Base-by-base conservation (phyloP, 352 stramenopile genomes). In the Pythium brassicae region DNA sequence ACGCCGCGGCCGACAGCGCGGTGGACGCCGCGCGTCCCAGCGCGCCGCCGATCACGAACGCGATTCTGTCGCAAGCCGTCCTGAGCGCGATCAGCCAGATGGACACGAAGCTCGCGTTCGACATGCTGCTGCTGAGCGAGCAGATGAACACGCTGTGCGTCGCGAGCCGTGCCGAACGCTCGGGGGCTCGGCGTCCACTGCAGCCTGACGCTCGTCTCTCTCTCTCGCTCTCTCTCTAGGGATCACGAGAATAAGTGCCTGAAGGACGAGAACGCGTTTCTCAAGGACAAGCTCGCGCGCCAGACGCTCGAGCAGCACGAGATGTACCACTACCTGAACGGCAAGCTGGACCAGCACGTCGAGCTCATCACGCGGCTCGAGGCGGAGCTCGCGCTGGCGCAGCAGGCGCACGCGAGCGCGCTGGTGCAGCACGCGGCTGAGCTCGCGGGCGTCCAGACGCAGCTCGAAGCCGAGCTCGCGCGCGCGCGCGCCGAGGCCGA, bases 251-350 rank as follows among this genome's bases (percentile, higher is more conserved):
- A 74, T 53, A 64, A 59, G 15, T 68, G 55, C 11, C 20, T 76
- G 22, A 77, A 77, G n/a, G 61, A 75, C 7, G 74, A 89, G 47
- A 68, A 73, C 8, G 45, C 58, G 20, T 75, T 86, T 40, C 48
- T 91, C 8, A 80, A 79, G 40, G 53, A 74, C 20, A 52, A 61
- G 27, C 43, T 86, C 47, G 69, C 61, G 15, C 73, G 68, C 15
- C 68, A 75, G 39, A 74, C 60, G 1, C 67, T 72, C 20, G 76
- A 92, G 35, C 73, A 93, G 55, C 83, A 67, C 44, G 88, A 95
- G 26, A 89, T 95, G 63, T 94, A 94, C 55, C 88, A 89, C 51
- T 93, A 94, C 57, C 81, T 95, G 29, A 83, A 94, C 54, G 72
- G 76, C 25, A 93, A 93, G 42, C 75, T 94, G 20, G 86, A 97